Evolutionary conservation across 768 basidiomycete genomes (phyloP).

Genomic region (Pisolithus sp.): DNA sequence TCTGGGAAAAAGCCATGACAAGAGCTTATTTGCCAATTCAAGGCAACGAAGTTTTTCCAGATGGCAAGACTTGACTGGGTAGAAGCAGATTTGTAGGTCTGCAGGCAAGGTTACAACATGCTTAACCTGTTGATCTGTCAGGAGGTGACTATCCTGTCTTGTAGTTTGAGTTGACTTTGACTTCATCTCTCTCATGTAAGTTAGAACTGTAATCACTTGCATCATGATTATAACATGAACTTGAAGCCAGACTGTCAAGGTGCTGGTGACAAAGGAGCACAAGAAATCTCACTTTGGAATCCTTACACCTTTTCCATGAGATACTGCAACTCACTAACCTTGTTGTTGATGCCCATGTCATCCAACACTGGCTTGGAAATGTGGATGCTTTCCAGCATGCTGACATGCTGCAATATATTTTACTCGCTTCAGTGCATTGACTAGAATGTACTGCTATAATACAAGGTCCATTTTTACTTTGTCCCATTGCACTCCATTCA

Average conservation of each 20-base stretch:
- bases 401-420: slow-evolving; percentile 98
- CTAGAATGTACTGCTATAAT: slow-evolving; percentile 99
- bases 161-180: not conserved
- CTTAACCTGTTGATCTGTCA: slow-evolving; percentile 97
- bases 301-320: slow-evolving; percentile 96
- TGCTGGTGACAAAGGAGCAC: slow-evolving; percentile 96
- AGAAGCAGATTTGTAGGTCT: slow-evolving; percentile 96
- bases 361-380: slow-evolving; percentile 97
- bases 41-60: slow-evolving; percentile 99
- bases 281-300: slow-evolving; percentile 99
- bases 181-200: not conserved
- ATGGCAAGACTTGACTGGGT: slow-evolving; percentile 98
- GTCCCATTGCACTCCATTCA: not conserved
- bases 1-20: slow-evolving; percentile 95
- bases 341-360: slow-evolving; percentile 98
- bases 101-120: slow-evolving; percentile 99
- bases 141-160: slow-evolving; percentile 48
- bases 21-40: slow-evolving; percentile 92
- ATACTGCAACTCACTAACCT: slow-evolving; percentile 96
- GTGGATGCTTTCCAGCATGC: slow-evolving; percentile 99
- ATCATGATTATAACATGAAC: slow-evolving; percentile 98
- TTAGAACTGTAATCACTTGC: slow-evolving; percentile 91
- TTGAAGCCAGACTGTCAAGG: slow-evolving; percentile 96
- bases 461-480: slow-evolving; percentile 58
- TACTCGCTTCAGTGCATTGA: slow-evolving; percentile 93